Evolutionary conservation across 805 yeast genomes (phyloP).

Genomic region (Schizosaccharomyces japonicus): DNA sequence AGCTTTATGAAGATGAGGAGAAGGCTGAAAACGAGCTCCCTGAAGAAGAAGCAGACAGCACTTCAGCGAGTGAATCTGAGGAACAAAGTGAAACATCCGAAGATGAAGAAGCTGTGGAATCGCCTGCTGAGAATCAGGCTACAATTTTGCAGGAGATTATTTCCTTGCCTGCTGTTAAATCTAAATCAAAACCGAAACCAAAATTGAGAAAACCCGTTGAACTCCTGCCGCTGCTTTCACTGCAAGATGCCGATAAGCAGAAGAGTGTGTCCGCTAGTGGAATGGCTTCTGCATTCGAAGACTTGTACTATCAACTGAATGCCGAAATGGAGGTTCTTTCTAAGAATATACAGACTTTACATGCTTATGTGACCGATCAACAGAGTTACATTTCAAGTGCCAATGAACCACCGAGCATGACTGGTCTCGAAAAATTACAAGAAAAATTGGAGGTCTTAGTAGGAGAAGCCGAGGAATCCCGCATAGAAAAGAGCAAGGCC

Average conservation of each 20-base stretch:
- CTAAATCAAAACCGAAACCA: no score
- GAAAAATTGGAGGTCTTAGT: not conserved
- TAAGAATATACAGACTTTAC: not conserved
- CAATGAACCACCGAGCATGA: not conserved
- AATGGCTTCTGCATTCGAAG: no score
- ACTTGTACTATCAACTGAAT: no score
- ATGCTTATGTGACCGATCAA: not conserved
- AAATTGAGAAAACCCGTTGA: no score
- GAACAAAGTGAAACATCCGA: not conserved
- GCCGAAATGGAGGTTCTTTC: not conserved
- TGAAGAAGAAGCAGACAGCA: not conserved
- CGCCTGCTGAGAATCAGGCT: not conserved
- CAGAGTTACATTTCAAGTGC: not conserved
- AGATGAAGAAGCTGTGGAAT: not conserved
- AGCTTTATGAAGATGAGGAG: not conserved
- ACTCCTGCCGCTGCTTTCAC: no score
- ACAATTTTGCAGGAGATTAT: not conserved
- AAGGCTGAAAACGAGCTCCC: not conserved
- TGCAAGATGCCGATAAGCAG: no score
- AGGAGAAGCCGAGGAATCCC: not conserved
- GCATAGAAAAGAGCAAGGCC: no score
- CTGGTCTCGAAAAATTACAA: not conserved
- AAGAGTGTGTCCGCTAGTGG: no score
- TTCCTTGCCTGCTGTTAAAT: not conserved
- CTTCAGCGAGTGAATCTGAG: not conserved